Conservation (phyloP, 1,284 basidiomycete species). For the Cronartium quercuum region DNA sequence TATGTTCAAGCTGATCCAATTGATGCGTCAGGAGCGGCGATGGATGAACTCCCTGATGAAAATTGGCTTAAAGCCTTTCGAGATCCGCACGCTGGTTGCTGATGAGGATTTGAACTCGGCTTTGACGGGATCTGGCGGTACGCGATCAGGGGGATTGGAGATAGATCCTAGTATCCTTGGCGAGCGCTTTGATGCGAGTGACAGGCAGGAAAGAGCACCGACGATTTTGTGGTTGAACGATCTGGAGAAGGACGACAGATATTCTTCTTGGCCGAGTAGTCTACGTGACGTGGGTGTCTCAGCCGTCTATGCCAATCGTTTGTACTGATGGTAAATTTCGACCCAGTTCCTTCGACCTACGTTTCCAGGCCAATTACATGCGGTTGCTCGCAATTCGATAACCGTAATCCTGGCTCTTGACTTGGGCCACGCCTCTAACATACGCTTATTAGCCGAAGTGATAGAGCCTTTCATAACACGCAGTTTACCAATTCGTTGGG, state of each 20-base stretch:
- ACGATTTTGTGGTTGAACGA: constrained; percentile 84
- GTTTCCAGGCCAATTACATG: constrained; percentile 71
- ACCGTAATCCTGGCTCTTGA: constrained; percentile 75
- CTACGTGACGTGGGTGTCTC: constrained; percentile 54
- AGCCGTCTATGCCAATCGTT: constrained; percentile 35
- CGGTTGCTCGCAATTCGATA: constrained; percentile 65
- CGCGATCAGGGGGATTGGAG: constrained; percentile 56
- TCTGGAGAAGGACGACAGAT: constrained; percentile 72
- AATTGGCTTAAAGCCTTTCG: constrained; percentile 62
- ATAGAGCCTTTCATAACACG: constrained; percentile 65
- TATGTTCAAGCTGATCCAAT: constrained; percentile 58
- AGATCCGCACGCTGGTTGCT: constrained; percentile 56
- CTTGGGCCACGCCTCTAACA: constrained; percentile 59
- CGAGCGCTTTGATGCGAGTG: constrained; percentile 77
- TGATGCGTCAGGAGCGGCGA: constrained; percentile 66
- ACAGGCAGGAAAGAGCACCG: constrained; percentile 68
- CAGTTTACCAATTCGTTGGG: constrained; percentile 70
- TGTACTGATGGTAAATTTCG: not conserved
- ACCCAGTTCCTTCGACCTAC: constrained; percentile 62
- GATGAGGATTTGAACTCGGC: constrained; percentile 41
- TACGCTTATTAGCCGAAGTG: constrained; percentile 61
- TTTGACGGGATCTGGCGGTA: constrained; percentile 53
- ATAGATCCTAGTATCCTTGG: constrained; percentile 58
- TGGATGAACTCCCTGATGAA: constrained; percentile 60
- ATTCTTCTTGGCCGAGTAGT: constrained; percentile 55